phyloP scores from a whole-genome alignment of 306 rosid species.

The Sindora glabra region DNA sequence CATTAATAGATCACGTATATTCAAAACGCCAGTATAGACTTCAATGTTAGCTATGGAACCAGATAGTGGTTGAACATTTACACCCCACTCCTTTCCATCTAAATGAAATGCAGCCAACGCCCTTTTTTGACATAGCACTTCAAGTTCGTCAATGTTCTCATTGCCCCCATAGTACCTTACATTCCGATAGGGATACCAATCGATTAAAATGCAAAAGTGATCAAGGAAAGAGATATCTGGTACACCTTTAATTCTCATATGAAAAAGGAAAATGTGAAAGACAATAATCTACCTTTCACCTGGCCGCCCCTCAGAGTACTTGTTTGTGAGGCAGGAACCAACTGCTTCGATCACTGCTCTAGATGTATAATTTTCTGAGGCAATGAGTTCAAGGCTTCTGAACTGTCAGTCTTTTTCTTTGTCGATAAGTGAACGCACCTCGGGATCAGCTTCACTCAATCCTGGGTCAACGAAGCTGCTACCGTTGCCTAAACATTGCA shows the following conservation, averaged over 20 bases:
- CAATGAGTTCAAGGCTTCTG: constrained; percentile 93
- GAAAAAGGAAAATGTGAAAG: neutral
- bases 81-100: constrained; percentile 81
- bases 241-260: neutral
- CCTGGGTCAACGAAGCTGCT: constrained; percentile 54
- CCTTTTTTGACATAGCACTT: constrained; percentile 78
- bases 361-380: constrained; percentile 89
- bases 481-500: constrained; percentile 34
- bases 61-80: constrained; percentile 90
- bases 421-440: constrained; percentile 49
- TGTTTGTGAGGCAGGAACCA: constrained; percentile 93
- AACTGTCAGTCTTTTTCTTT: constrained; percentile 81
- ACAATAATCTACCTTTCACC: constrained; percentile 69
- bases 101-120: constrained; percentile 79
- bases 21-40: constrained; percentile 86
- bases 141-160: constrained; percentile 90
- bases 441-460: constrained; percentile 81
- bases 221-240: neutral
- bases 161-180: constrained; percentile 99
- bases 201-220: neutral
- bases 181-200: neutral
- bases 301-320: constrained; percentile 91
- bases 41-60: constrained; percentile 97
- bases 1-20: constrained; percentile 92
- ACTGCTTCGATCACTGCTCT: constrained; percentile 99